Evolutionary conservation across 306 rosid species (phyloP).

Genomic region (Vachellia collinsii): DNA sequence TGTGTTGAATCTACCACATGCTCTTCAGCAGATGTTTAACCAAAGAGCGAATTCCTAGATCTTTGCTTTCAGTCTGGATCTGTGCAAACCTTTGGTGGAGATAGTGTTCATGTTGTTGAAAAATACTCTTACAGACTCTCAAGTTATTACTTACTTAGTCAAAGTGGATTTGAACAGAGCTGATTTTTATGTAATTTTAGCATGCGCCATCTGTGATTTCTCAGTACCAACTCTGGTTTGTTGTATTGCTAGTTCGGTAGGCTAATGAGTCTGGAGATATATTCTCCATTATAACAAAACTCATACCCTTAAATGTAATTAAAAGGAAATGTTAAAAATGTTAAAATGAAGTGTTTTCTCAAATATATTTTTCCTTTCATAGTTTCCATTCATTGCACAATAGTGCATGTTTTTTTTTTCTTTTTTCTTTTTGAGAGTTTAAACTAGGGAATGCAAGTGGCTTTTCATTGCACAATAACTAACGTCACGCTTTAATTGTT

Average conservation of each 20-base stretch:
- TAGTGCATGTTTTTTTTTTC: neutral
- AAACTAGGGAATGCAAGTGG: neutral
- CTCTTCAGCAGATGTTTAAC: slow-evolving; percentile 55
- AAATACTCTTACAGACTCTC: neutral
- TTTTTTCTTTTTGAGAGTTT: neutral
- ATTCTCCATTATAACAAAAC: neutral
- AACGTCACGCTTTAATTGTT: neutral
- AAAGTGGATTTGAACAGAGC: neutral
- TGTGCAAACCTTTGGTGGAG: slow-evolving; percentile 43
- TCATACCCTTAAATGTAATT: neutral
- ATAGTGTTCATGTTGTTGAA: slow-evolving; percentile 24
- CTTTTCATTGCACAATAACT: neutral
- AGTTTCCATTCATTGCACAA: neutral
- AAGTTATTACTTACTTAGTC: slow-evolving; percentile 1
- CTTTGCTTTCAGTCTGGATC: slow-evolving; percentile 15
- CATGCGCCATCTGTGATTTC: neutral
- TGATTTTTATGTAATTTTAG: neutral
- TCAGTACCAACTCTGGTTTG: neutral
- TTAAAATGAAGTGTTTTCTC: neutral
- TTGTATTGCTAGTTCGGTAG: slow-evolving; percentile 11
- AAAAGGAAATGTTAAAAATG: neutral
- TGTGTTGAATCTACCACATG: slow-evolving; percentile 61
- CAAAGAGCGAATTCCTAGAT: slow-evolving; percentile 38
- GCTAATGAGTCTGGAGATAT: neutral
- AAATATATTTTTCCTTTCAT: neutral